Evolutionary conservation across 2,329 filamentous ascomycete genomes (phyloP).

Genomic region (Didymellaceae sp.): DNA sequence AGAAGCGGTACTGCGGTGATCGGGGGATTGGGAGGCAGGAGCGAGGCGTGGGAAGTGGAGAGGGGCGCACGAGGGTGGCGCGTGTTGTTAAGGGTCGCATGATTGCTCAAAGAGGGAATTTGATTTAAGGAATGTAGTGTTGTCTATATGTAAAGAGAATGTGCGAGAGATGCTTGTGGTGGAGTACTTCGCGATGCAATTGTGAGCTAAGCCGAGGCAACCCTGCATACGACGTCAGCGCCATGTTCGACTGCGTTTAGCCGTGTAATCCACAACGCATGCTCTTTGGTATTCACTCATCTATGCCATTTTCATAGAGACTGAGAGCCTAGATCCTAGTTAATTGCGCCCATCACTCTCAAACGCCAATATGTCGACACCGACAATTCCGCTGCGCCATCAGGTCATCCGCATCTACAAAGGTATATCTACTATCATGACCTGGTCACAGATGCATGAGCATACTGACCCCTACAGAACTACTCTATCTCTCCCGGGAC

Average conservation of each 20-base stretch:
- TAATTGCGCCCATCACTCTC: background rate
- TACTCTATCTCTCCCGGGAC: conserved; percentile 81
- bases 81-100: conserved; percentile 31
- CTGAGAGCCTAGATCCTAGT: too few species aligned
- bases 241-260: background rate
- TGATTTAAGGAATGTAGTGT: background rate
- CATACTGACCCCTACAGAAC: conserved; percentile 61
- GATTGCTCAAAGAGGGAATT: too few species aligned
- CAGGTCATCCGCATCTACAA: conserved; percentile 90
- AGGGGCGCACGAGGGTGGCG: conserved; percentile 19
- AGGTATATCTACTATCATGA: conserved; percentile 59
- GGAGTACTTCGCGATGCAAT: conserved; percentile 17
- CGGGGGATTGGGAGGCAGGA: background rate
- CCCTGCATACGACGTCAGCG: conserved; percentile 10
- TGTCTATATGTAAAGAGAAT: background rate
- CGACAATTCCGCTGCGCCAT: conserved; percentile 68
- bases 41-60: conserved; percentile 9
- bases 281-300: background rate
- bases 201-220: conserved; percentile 23
- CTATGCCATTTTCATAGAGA: too few species aligned
- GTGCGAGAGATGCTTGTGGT: background rate
- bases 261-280: background rate
- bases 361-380: conserved; percentile 32
- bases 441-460: background rate
- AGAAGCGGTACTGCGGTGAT: conserved; percentile 6